Percentiles rank a stretch among this genome's conserved stretches.
These are phyloP conservation scores for Bryum argenteum DNA, from an alignment of 225 moss, liverwort and hornwort species.

Conservation along the genomic window DNA sequence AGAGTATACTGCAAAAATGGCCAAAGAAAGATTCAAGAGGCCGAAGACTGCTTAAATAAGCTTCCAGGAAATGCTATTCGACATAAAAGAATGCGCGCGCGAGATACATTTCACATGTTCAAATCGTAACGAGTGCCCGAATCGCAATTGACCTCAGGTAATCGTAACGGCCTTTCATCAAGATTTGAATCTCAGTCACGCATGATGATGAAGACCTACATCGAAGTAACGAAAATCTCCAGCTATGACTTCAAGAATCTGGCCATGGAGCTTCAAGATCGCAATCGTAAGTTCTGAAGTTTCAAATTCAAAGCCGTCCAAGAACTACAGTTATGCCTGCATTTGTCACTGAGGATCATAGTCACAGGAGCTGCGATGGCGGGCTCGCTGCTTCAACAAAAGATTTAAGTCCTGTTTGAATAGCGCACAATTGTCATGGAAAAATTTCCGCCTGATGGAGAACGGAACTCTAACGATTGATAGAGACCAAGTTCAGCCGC, in stretches of 20 bases:
- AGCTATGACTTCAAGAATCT: slow-evolving; percentile 12
- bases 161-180: slow-evolving; percentile 7
- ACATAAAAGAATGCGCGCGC: not conserved
- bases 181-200: slow-evolving; percentile 19
- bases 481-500: not conserved
- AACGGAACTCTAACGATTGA: not conserved
- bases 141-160: slow-evolving; percentile 23
- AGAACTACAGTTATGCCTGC: not conserved
- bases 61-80: not conserved
- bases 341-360: not conserved
- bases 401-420: not conserved
- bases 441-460: too few relatives aligned
- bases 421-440: not conserved
- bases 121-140: not conserved
- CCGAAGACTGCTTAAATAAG: not conserved
- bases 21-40: not conserved
- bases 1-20: not conserved
- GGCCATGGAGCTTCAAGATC: slow-evolving; percentile 4
- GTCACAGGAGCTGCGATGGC: not conserved
- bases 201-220: not conserved
- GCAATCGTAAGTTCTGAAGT: not conserved
- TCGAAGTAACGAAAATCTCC: not conserved
- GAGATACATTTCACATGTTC: not conserved
- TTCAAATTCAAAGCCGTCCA: slow-evolving; percentile 6
- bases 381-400: not conserved